Conservation (phyloP, 2,329 filamentous ascomycete genomes). For the Ilyonectria sp. region DNA sequence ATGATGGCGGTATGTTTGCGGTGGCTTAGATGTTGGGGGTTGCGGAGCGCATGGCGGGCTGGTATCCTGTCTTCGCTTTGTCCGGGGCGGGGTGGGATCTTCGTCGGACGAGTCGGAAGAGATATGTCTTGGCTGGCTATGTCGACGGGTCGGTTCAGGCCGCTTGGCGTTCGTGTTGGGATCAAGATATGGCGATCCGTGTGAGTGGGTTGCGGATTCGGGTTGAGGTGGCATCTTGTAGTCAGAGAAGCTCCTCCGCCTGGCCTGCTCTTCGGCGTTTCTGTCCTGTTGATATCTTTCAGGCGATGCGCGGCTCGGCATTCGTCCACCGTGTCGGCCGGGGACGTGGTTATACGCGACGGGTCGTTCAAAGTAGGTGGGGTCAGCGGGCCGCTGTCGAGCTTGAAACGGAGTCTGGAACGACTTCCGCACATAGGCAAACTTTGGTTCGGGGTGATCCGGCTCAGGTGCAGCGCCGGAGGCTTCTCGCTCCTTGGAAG, state of each 20-base stretch:
- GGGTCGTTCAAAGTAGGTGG: conserved; percentile 53
- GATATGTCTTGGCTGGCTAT: conserved; percentile 65
- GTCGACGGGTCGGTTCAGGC: conserved; percentile 56
- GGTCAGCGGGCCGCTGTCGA: conserved; percentile 50
- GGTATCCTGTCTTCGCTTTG: conserved; percentile 46
- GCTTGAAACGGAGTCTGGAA: conserved; percentile 51
- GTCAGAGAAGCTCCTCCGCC: conserved; percentile 68
- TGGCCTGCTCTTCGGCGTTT: conserved; percentile 58
- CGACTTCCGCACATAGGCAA: conserved; percentile 54
- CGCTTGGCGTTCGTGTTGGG: conserved; percentile 51
- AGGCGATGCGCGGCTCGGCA: conserved; percentile 52
- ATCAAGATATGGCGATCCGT: conserved; percentile 53
- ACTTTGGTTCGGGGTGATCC: conserved; percentile 55
- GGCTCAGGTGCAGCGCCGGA: conserved; percentile 48
- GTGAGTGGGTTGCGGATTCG: conserved; percentile 45
- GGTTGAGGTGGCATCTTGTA: conserved; percentile 58
- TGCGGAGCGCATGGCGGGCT: conserved; percentile 41
- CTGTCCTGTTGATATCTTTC: conserved; percentile 55
- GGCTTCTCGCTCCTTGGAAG: conserved; percentile 56
- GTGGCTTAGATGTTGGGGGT: conserved; percentile 45
- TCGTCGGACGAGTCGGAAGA: conserved; percentile 61
- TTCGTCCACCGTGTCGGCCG: conserved; percentile 52
- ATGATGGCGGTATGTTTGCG: conserved; percentile 52
- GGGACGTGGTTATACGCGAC: conserved; percentile 60
- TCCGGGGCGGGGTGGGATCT: conserved; percentile 50